These are phyloP conservation scores for Hirsutella thompsonii DNA, from an alignment of 2,329 filamentous ascomycete species.

Conservation along the genomic window DNA sequence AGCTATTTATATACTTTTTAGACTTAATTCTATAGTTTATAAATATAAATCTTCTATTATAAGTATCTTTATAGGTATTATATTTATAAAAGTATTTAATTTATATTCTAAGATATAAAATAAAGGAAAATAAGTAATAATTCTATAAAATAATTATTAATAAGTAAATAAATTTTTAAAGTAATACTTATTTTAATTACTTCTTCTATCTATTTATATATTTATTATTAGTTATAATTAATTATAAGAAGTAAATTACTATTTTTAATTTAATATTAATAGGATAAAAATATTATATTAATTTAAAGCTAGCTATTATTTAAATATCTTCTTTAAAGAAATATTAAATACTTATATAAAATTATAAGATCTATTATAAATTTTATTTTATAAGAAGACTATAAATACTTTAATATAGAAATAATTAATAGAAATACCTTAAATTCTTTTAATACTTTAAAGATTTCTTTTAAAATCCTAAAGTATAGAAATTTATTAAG, in stretches of 20 bases:
- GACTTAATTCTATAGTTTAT: background rate
- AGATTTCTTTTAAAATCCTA: background rate
- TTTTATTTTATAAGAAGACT: background rate
- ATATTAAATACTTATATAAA: no score
- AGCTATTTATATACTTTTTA: background rate
- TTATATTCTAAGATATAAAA: background rate
- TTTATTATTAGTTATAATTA: background rate
- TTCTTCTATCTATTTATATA: background rate
- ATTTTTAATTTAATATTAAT: no score
- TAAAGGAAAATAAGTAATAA: background rate
- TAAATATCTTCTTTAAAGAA: no score
- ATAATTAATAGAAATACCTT: no score
- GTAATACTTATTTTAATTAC: background rate
- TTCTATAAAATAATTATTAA: background rate
- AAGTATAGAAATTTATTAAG: background rate
- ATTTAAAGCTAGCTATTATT: no score
- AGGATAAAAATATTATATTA: no score
- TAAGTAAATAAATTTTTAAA: background rate
- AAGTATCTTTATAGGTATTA: background rate
- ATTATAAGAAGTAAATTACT: no score
- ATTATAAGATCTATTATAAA: background rate
- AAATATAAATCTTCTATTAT: background rate
- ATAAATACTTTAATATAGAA: no score
- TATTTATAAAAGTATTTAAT: background rate
- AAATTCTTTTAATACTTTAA: background rate